Evolutionary conservation across 208 protist genomes (phyloP).

Genomic region (Naegleria gruberi): DNA sequence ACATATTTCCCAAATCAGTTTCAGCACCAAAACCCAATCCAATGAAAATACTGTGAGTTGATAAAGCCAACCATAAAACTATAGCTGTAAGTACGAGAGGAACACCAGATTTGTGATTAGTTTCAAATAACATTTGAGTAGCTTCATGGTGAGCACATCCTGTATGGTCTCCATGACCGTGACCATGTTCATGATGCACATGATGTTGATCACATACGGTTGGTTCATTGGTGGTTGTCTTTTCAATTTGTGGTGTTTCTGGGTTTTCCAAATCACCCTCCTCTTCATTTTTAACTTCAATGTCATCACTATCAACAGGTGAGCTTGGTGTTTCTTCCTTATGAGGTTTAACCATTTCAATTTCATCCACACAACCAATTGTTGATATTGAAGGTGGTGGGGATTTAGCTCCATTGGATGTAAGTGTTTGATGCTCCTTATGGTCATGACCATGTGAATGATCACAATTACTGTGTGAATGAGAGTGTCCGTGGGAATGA

Average conservation of each 20-base stretch:
- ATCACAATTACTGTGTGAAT: background rate
- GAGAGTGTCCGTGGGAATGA: background rate
- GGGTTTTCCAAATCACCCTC: too few relatives aligned
- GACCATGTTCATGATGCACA: background rate
- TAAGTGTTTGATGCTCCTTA: background rate
- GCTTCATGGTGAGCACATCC: background rate
- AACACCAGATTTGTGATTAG: background rate
- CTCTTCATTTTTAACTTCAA: too few relatives aligned
- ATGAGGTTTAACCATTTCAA: too few relatives aligned
- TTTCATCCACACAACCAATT: too few relatives aligned
- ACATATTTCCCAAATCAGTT: background rate
- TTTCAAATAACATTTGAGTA: background rate
- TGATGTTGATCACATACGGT: background rate
- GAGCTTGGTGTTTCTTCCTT: background rate
- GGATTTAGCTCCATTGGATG: background rate
- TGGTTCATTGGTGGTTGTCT: background rate
- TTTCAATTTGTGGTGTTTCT: background rate
- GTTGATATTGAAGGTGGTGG: too few relatives aligned
- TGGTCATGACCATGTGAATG: background rate
- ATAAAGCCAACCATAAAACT: background rate
- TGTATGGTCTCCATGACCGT: background rate
- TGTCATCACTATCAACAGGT: too few relatives aligned
- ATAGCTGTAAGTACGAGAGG: background rate
- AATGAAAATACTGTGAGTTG: background rate
- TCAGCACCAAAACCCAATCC: conserved; percentile 1